Base-by-base conservation (phyloP, 2,329 filamentous ascomycete genomes). In the Arachnopeziza araneosa region DNA sequence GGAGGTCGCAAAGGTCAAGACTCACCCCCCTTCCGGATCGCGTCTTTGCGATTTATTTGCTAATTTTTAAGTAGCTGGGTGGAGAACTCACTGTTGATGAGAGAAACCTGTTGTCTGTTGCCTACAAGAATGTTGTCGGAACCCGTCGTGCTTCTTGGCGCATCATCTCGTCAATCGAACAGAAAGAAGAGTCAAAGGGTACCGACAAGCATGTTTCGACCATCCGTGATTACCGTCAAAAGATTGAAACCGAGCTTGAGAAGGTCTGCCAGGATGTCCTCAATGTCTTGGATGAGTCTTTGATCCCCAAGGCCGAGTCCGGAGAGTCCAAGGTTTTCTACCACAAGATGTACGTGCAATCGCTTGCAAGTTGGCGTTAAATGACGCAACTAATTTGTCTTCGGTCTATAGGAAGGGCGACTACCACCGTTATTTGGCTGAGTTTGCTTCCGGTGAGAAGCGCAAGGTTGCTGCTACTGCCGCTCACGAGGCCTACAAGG, bases 271-370 rank as follows among this genome's bases (percentile, higher is more conserved):
- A 97, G 82, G 93, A 98, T 82, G 91, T 97, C 70, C 89, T 98
- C 70, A 89, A 96, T 73, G 93, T 98, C 71, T 84, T 98, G 68
- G 93, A 97, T 77, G 83, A 96, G 74, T 88, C 87, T 75, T 84
- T 98, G 74, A 98, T 98, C 75, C 93, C 93, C 78, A 93, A 95
- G 80, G 93, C 93, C 75, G 89, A 95, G 80, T 89, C 91, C 69
- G 93, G 93, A 81, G 93, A 98, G 85, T 96, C 92, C 78, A 98
- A 97, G 88, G 93, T 98, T 76, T 98, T 98, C 80, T 98, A 98
- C 84, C 93, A 97, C 89, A 98, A 98, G 88, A 98, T 98, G 93
- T 97, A 82, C 72, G 90, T 83, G 67, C 62, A 67, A 63, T 70
- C 65, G 17, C 23, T 51, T 14, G 60, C 58, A 26, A 24, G 54